These are phyloP conservation scores for Trichoderma endophyticum DNA, from an alignment of 2,329 filamentous ascomycete species.

Conservation along the genomic window DNA sequence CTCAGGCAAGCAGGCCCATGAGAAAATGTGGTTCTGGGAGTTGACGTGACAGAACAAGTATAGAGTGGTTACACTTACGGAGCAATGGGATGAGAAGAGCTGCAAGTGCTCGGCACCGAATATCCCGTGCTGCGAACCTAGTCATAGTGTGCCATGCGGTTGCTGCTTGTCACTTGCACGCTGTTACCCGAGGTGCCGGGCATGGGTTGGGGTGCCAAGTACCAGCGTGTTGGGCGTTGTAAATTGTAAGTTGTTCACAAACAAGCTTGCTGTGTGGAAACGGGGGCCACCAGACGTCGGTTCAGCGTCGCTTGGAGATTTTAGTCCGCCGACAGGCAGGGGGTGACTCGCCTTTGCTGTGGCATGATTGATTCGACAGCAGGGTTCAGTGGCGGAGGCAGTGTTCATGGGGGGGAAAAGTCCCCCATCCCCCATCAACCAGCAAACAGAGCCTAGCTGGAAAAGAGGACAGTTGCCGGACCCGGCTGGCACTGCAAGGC, in stretches of 20 bases:
- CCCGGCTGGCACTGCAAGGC: background rate
- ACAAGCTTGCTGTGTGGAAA: background rate
- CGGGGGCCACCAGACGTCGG: background rate
- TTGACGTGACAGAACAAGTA: background rate
- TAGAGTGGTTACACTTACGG: background rate
- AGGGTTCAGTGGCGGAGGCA: background rate
- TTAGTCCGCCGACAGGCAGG: background rate
- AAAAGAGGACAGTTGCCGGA: background rate
- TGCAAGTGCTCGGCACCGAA: background rate
- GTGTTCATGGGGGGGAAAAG: background rate
- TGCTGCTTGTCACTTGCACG: background rate
- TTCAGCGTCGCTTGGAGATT: slow-evolving; percentile 9
- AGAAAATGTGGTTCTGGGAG: background rate
- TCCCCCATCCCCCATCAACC: background rate
- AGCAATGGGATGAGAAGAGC: background rate
- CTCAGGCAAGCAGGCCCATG: background rate
- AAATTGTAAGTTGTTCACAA: background rate
- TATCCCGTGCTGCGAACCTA: background rate
- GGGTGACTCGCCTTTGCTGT: background rate
- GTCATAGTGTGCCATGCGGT: background rate
- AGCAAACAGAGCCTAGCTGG: background rate
- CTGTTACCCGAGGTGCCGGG: background rate
- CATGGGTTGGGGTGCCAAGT: background rate
- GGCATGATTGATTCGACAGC: background rate
- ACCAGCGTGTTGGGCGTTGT: background rate